Percentiles rank a stretch among this genome's conserved stretches.
Conservation (phyloP, 345 rosid species). For the Euphorbia tirucalli region DNA sequence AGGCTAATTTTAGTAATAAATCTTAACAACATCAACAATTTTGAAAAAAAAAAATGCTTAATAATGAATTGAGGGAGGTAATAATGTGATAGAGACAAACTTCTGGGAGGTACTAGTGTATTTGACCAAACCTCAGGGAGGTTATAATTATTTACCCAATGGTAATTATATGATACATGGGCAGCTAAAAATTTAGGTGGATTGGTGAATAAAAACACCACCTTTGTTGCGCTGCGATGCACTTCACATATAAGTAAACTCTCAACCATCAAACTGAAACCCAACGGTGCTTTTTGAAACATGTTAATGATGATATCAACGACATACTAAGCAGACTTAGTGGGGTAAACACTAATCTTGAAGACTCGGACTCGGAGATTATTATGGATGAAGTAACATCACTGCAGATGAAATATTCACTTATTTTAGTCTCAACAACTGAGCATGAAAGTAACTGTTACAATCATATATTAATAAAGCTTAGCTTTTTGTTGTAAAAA, state of each 20-base stretch:
- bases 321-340: constrained; percentile 33
- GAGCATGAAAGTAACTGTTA: not conserved
- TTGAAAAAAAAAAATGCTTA: no score
- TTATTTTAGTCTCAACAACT: constrained; percentile 20
- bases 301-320: constrained; percentile 26
- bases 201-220: not conserved
- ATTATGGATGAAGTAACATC: constrained; percentile 31
- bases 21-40: no score
- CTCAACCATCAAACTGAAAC: constrained; percentile 16
- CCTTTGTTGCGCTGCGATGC: not conserved
- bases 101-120: no score
- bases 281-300: constrained; percentile 18
- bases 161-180: not conserved
- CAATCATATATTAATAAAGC: not conserved
- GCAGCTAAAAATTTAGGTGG: constrained; percentile 6
- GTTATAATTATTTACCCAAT: no score
- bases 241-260: not conserved
- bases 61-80: no score
- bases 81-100: no score
- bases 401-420: constrained; percentile 30
- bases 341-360: constrained; percentile 26
- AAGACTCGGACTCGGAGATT: constrained; percentile 34
- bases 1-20: no score
- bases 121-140: no score
- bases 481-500: not conserved